A percentile compares a stretch with the other conserved stretches of the same genome.
phyloP scores from a whole-genome alignment of 2,329 filamentous ascomycete genomes.

The Trichoderma citrinoviride region DNA sequence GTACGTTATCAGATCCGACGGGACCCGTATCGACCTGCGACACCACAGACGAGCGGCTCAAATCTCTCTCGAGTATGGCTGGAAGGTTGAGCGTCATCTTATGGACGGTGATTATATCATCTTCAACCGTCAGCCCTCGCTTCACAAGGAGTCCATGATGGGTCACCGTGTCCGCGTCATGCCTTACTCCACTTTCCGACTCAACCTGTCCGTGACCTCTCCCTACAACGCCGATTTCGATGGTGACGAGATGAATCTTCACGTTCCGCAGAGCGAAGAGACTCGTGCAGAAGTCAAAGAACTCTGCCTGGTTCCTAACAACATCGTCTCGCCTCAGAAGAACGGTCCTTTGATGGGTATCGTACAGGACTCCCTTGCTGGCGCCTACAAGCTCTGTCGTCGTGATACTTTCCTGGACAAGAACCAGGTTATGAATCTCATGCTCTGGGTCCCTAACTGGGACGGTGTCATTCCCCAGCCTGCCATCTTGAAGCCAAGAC shows the following conservation, averaged over 20 bases:
- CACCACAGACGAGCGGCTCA: conserved; percentile 86
- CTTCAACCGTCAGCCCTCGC: conserved; percentile 98
- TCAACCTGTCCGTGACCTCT: conserved; percentile 96
- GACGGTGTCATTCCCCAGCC: conserved; percentile 90
- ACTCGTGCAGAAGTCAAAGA: conserved; percentile 92
- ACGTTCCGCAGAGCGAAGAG: conserved; percentile 97
- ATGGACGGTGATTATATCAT: conserved; percentile 97
- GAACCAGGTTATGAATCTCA: conserved; percentile 91
- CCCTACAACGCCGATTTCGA: conserved; percentile 99
- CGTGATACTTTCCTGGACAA: conserved; percentile 88
- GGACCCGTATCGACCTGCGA: conserved; percentile 89
- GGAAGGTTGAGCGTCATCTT: conserved; percentile 97
- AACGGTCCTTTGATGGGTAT: conserved; percentile 99
- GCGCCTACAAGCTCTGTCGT: conserved; percentile 94
- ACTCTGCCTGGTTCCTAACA: conserved; percentile 94
- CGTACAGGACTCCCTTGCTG: conserved; percentile 94
- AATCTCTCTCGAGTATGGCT: conserved; percentile 88
- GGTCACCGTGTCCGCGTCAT: conserved; percentile 95
- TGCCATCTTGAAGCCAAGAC: conserved; percentile 88
- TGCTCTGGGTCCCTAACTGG: conserved; percentile 98
- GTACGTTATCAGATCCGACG: conserved; percentile 91
- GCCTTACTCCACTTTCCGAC: conserved; percentile 97
- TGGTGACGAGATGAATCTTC: conserved; percentile 99
- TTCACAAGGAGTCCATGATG: conserved; percentile 99
- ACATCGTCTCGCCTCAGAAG: conserved; percentile 96